Evolutionary conservation across 1,139 yeast genomes (phyloP), one percentile per base, ranked within the genome.

Genomic region (Debaryomyces sp.): DNA sequence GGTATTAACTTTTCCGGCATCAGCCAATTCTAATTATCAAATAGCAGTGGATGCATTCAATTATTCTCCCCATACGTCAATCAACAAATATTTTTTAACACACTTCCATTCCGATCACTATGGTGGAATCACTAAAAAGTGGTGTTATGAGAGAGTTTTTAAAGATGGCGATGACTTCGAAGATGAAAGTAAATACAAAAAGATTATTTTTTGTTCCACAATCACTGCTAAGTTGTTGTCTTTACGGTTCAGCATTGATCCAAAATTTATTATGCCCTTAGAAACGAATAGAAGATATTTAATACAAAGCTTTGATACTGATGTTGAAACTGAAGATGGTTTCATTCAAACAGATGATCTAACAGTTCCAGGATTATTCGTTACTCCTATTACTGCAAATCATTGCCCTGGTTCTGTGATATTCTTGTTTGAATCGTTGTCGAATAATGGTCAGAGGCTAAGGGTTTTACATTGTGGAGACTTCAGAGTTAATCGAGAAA

Each of bases 351-450:
- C 36, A 9, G 55, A 57, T 3, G 46, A 50, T 1, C 47, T 44
- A 6, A 35, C 26, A 5, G 54, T 68, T 2, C 82, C 84, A 0
- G 75, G 80, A 0, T 64, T 89, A 1, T 75, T 75, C 42, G 91
- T 89, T 0, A 78, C 84, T 0, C 73, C 85, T 8, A 68, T 87
- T 8, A 89, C 89, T 53, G 99, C 98, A 0, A 92, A 94, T 57
- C 99, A 94, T 66, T 94, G 99, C 65, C 98, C 98, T 1, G 99
- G 99, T 2, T 89, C 97, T 0, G 90, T 83, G 0, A 80, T 94
- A 0, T 87, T 91, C 53, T 67, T 91, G 15, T 87, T 89, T 57
- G 87, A 86, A 59, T 80, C 85, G 0, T 60, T 65, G 21, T 58
- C 67, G 12, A n/a, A 52, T 21, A 61, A 63, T 41, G 63, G 66